These are phyloP conservation scores for Symbiodinium natans DNA, from an alignment of 73 alveolate genomes.

Conservation along the genomic window DNA sequence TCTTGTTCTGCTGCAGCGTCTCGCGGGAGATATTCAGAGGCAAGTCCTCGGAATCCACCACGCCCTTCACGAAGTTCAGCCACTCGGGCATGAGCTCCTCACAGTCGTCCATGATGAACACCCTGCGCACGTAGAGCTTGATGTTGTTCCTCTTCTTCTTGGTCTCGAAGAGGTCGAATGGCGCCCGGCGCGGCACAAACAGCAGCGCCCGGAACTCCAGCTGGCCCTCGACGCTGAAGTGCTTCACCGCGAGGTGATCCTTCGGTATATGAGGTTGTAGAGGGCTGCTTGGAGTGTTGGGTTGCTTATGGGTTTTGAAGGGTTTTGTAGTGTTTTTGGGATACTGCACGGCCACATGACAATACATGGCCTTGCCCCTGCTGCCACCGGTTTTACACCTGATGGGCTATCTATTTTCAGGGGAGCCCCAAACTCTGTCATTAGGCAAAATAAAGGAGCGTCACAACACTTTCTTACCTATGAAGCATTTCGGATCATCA, in stretches of 20 bases:
- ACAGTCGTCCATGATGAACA: slow-evolving; percentile 99
- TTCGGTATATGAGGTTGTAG: slow-evolving; percentile 99
- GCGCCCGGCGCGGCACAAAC: slow-evolving; percentile 99
- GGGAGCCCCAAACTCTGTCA: too few species aligned
- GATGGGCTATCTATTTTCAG: too few species aligned
- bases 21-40: slow-evolving; percentile 99
- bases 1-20: slow-evolving; percentile 99
- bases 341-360: too few species aligned
- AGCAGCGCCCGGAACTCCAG: slow-evolving; percentile 99
- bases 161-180: slow-evolving; percentile 99
- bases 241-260: slow-evolving; percentile 99
- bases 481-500: too few species aligned
- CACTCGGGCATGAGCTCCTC: slow-evolving; percentile 99
- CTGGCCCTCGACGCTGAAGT: slow-evolving; percentile 99
- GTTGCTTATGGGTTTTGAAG: too few species aligned
- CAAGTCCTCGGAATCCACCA: slow-evolving; percentile 99
- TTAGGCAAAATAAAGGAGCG: too few species aligned
- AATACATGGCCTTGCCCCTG: too few species aligned
- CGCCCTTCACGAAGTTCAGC: slow-evolving; percentile 99
- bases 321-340: too few species aligned
- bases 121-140: slow-evolving; percentile 98
- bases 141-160: slow-evolving; percentile 96
- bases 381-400: too few species aligned
- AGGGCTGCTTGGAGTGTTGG: too few species aligned
- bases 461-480: too few species aligned